A percentile compares a stretch with the other conserved stretches of the same genome.
Evolutionary conservation across 768 basidiomycete species (phyloP).

Genomic region (Suillus clintonianus): DNA sequence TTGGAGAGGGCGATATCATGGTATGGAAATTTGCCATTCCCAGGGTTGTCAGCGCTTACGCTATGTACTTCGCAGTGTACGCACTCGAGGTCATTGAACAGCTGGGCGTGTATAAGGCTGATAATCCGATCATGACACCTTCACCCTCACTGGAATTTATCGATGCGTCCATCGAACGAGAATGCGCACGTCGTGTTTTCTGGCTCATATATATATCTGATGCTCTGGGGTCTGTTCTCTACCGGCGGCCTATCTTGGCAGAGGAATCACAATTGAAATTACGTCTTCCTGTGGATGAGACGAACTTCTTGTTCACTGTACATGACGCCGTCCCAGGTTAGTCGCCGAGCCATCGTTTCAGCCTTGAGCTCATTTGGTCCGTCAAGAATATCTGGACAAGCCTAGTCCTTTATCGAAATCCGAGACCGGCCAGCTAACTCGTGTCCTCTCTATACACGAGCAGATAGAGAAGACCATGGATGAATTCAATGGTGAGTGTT

Average conservation of each 20-base stretch:
- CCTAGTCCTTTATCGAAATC: slow-evolving; percentile 54
- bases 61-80: slow-evolving; percentile 44
- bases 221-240: slow-evolving; percentile 41
- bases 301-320: slow-evolving; percentile 74
- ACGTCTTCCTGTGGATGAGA: slow-evolving; percentile 78
- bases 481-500: slow-evolving; percentile 46
- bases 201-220: slow-evolving; percentile 75
- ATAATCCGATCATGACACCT: slow-evolving; percentile 60
- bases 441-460: slow-evolving; percentile 63
- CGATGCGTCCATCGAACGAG: slow-evolving; percentile 65
- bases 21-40: slow-evolving; percentile 23
- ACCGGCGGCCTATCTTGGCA: slow-evolving; percentile 36
- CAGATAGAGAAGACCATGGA: slow-evolving; percentile 60
- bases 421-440: slow-evolving; percentile 77
- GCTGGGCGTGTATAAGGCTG: slow-evolving; percentile 64
- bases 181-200: slow-evolving; percentile 80
- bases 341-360: background rate
- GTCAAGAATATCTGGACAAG: slow-evolving; percentile 68
- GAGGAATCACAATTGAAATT: slow-evolving; percentile 52
- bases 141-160: slow-evolving; percentile 61
- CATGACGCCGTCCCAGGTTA: slow-evolving; percentile 35
- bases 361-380: slow-evolving; percentile 4
- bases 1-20: slow-evolving; percentile 30
- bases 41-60: background rate
- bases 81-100: slow-evolving; percentile 68